phyloP scores from a whole-genome alignment of 495 filamentous ascomycete genomes.

The Margaritispora aquatica region DNA sequence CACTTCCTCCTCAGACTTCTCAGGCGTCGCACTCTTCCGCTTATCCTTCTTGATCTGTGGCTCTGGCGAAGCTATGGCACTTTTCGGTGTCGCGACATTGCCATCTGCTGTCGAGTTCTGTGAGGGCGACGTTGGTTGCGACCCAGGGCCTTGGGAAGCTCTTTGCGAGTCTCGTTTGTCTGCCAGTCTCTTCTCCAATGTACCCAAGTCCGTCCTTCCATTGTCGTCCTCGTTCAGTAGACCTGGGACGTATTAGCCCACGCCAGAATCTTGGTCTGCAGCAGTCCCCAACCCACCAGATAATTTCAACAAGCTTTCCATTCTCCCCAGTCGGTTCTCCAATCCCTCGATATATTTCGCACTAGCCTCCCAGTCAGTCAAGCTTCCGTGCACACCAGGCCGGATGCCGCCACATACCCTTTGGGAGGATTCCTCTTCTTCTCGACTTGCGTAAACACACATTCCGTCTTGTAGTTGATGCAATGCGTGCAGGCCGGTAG shows the following conservation, averaged over 20 bases:
- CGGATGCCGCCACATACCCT: slow-evolving; percentile 38
- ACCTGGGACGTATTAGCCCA: slow-evolving; percentile 26
- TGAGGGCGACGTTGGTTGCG: slow-evolving; percentile 20
- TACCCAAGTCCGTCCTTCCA: slow-evolving; percentile 82
- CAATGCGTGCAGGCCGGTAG: slow-evolving; percentile 94
- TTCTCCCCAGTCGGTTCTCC: slow-evolving; percentile 87
- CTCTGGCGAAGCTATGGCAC: slow-evolving; percentile 23
- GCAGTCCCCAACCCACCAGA: slow-evolving; percentile 51
- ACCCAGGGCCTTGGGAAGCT: slow-evolving; percentile 17
- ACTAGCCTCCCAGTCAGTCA: slow-evolving; percentile 35
- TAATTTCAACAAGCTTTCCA: slow-evolving; percentile 84
- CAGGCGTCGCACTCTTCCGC: slow-evolving; percentile 23
- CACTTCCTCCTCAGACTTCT: slow-evolving; percentile 60
- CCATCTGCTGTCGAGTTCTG: slow-evolving; percentile 12
- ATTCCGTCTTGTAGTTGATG: slow-evolving; percentile 97
- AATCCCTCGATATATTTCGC: slow-evolving; percentile 98
- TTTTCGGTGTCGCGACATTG: slow-evolving; percentile 18
- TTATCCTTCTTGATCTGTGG: slow-evolving; percentile 19
- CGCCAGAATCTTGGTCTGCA: background rate
- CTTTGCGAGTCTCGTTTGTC: slow-evolving; percentile 17
- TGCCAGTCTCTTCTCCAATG: slow-evolving; percentile 68
- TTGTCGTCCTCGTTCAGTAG: slow-evolving; percentile 82
- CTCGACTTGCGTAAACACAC: slow-evolving; percentile 94
- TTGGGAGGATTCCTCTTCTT: slow-evolving; percentile 98
- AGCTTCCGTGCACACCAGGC: background rate